A percentile compares a stretch with the other conserved stretches of the same genome.
These are phyloP conservation scores for Phtheirospermum japonicum DNA, from an alignment of 257 asterid species.

Conservation along the genomic window DNA sequence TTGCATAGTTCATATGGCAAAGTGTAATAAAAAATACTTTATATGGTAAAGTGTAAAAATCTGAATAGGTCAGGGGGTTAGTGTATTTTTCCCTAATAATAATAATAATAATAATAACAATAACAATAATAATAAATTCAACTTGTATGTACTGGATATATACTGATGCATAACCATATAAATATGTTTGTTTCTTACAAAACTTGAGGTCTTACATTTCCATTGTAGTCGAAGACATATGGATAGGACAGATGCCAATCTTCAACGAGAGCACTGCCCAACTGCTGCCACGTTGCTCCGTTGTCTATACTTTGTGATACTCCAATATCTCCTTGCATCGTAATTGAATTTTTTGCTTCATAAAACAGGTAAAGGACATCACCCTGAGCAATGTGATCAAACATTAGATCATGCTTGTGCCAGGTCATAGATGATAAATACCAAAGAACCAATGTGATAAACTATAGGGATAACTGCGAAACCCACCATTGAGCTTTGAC, in stretches of 20 bases:
- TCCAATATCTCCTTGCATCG: conserved; percentile 96
- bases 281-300: conserved; percentile 91
- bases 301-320: conserved; percentile 77
- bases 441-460: background rate
- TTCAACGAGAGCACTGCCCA: conserved; percentile 88
- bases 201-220: conserved; percentile 56
- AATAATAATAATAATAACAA: no score
- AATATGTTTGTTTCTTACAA: background rate
- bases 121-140: no score
- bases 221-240: conserved; percentile 72
- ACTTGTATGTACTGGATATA: background rate
- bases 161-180: background rate
- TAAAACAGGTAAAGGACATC: conserved; percentile 68
- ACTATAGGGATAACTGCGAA: background rate
- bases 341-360: conserved; percentile 81
- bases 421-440: no score
- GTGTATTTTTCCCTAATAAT: no score
- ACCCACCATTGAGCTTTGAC: background rate
- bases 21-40: no score
- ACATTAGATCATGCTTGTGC: background rate
- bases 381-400: conserved; percentile 53
- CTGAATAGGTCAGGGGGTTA: no score
- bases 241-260: conserved; percentile 99
- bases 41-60: no score
- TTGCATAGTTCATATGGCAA: no score